These are phyloP conservation scores for Epicoccum nigrum DNA, from an alignment of 2,329 filamentous ascomycete genomes.

Conservation along the genomic window DNA sequence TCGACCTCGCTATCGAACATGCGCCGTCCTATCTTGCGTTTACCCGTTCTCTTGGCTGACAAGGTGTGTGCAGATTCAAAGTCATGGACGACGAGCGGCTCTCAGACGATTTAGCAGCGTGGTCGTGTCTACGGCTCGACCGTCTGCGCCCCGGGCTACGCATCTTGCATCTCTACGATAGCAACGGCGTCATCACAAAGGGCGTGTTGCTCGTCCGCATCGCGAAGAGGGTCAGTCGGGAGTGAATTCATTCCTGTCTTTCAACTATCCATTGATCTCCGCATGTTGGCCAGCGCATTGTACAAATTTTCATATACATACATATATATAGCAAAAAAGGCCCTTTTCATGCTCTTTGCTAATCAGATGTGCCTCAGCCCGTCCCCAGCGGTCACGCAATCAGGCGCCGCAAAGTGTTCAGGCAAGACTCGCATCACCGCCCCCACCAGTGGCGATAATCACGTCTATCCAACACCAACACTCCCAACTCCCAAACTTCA, in stretches of 20 bases:
- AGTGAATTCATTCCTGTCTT: neutral
- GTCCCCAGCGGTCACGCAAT: too few relatives aligned
- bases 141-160: slow-evolving; percentile 76
- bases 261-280: too few relatives aligned
- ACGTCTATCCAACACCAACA: too few relatives aligned
- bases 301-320: neutral
- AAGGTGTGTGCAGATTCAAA: slow-evolving; percentile 67
- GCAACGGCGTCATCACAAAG: slow-evolving; percentile 67
- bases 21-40: too few relatives aligned
- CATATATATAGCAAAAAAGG: too few relatives aligned
- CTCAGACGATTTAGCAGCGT: slow-evolving; percentile 76
- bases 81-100: slow-evolving; percentile 85
- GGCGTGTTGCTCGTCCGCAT: slow-evolving; percentile 78
- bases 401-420: too few relatives aligned
- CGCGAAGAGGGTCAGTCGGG: slow-evolving; percentile 58
- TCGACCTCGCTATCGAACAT: slow-evolving; percentile 1
- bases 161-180: slow-evolving; percentile 76
- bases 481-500: too few relatives aligned
- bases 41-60: neutral
- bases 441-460: too few relatives aligned
- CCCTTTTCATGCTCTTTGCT: too few relatives aligned
- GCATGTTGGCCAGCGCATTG: neutral
- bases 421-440: too few relatives aligned
- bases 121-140: slow-evolving; percentile 88
- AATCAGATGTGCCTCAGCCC: too few relatives aligned